Evolutionary conservation across 2,329 filamentous ascomycete species (phyloP).

Genomic region (Lecanicillium sp.): DNA sequence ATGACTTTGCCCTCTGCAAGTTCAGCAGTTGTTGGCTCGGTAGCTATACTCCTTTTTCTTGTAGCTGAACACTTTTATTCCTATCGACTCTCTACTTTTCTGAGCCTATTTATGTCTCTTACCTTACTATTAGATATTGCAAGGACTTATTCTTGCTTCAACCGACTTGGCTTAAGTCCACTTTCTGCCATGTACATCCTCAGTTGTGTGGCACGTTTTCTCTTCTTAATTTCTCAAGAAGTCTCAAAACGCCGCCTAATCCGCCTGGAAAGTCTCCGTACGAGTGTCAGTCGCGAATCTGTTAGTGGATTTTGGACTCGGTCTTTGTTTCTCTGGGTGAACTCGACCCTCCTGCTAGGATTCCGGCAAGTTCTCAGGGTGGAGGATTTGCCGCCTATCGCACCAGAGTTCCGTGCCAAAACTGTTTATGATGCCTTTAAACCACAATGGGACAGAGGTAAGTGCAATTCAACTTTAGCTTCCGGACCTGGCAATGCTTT

Average conservation of each 20-base stretch:
- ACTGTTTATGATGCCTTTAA: constrained; percentile 1
- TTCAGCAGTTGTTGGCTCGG: constrained; percentile 18
- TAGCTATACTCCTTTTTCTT: constrained; percentile 19
- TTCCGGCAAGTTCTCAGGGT: constrained; percentile 5
- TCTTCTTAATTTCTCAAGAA: constrained; percentile 24
- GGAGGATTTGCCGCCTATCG: constrained; percentile 5
- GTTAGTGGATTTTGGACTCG: constrained; percentile 14
- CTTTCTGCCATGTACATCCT: constrained; percentile 20
- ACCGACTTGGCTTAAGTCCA: constrained; percentile 16
- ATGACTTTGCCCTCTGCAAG: constrained; percentile 21
- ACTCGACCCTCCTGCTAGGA: constrained; percentile 5
- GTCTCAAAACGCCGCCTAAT: constrained; percentile 16
- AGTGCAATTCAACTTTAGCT: no score
- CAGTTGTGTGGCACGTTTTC: constrained; percentile 17
- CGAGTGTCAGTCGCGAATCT: constrained; percentile 13
- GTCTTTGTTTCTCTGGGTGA: constrained; percentile 8
- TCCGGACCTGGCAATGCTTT: no score
- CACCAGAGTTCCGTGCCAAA: constrained; percentile 6
- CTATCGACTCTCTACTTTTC: constrained; percentile 22
- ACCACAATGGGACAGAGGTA: constrained; percentile 4
- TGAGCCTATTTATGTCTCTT: constrained; percentile 23
- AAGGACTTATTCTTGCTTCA: constrained; percentile 23
- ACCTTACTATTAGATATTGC: constrained; percentile 25
- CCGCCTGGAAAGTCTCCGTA: not conserved
- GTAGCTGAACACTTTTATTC: constrained; percentile 25